Base-by-base conservation (phyloP, 179 eudicot genomes). In the Camellia oleifera region DNA sequence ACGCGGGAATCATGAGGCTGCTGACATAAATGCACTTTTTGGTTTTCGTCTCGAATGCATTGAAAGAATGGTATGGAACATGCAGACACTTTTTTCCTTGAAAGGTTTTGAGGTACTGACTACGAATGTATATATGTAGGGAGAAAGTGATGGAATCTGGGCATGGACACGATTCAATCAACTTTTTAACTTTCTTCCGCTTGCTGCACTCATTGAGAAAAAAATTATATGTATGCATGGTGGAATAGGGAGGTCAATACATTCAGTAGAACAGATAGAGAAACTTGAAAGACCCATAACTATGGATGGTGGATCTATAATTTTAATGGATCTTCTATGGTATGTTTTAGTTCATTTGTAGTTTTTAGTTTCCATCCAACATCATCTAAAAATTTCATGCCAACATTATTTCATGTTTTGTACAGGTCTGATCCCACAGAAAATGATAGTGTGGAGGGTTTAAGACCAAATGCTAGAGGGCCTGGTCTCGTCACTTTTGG, bases 171-270 rank as follows among this genome's bases (percentile, higher is more conserved):
- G 96, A 66, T 94, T 94, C 85, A 94, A 94, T 87, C 98, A 94
- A 83, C 91, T 95, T 56, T 95, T 95, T 83, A 95, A 95, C 78
- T 87, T 76, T 86, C 97, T 95, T 83, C 98, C 98, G 79, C 97
- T 95, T 46, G 97, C 97, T 61, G 98, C 98, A 14, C 89, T 93
- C 77, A 95, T 95, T 84, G 98, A 95, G 86, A 93, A 92, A 81
- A 93, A 95, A 82, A 93, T 95, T 72, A 93, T 95, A n/a, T 95
- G 98, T 89, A 93, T 93, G 98, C 98, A 95, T 83, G 97, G 98
- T 84, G 98, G 98, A 77, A 95, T 95, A 64, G 98, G 98, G 80
- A 91, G 97, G 81, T 95, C 97, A 20, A 95, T 95, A 77, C 87
- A 90, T 83, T 80, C 93, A 42, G 97, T 95, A 63, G 97, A 95